Conservation (phyloP, 306 rosid genomes). For the Vigna nakashimae region DNA sequence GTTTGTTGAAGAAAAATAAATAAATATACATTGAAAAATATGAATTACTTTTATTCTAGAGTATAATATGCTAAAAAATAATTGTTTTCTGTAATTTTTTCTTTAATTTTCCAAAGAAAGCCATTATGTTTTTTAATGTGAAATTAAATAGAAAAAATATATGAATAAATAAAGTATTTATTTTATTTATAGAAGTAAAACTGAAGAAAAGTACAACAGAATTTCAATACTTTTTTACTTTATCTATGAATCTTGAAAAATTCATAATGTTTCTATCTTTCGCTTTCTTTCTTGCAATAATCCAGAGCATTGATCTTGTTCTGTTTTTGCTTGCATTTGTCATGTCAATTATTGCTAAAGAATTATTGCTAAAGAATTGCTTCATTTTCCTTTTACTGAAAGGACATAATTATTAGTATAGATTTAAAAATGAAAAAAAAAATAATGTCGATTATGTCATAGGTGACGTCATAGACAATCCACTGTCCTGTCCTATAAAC, state of each 20-base stretch:
- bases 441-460: constrained; percentile 37
- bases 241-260: not conserved
- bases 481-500: not conserved
- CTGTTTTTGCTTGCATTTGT: not conserved
- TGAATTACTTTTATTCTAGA: no score
- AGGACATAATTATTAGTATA: not conserved
- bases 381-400: not conserved
- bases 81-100: no score
- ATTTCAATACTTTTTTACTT: no score
- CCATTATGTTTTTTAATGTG: not conserved
- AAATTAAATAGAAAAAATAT: not conserved
- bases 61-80: no score
- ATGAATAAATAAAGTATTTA: not conserved
- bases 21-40: no score
- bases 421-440: not conserved
- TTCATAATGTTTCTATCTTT: not conserved
- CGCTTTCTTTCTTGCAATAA: not conserved
- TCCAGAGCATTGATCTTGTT: not conserved
- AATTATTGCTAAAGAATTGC: not conserved
- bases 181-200: no score
- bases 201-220: no score
- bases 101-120: no score
- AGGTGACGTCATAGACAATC: constrained; percentile 31
- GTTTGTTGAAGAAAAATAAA: not conserved
- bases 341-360: not conserved